Evolutionary conservation across 306 rosid genomes (phyloP).

Genomic region (Vigna hirtella): DNA sequence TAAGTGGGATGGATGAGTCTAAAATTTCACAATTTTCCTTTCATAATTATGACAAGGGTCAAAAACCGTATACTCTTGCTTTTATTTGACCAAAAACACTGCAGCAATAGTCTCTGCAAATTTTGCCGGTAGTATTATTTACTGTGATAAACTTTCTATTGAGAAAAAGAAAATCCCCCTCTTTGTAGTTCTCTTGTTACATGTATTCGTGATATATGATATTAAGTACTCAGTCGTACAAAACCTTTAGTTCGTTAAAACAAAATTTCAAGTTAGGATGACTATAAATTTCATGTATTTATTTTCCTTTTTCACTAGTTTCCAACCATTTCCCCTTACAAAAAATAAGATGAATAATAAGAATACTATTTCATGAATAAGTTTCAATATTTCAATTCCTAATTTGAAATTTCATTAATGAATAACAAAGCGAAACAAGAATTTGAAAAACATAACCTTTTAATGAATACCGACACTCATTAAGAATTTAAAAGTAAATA

Average conservation of each 20-base stretch:
- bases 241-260: no score
- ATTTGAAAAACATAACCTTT: no score
- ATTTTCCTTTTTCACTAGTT: no score
- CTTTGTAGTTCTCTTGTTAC: not conserved
- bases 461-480: not conserved
- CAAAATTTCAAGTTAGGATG: no score
- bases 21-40: slow-evolving; percentile 17
- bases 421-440: no score
- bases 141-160: slow-evolving; percentile 1
- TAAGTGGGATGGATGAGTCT: slow-evolving; percentile 38
- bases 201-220: not conserved
- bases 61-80: not conserved
- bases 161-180: not conserved
- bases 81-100: slow-evolving; percentile 27
- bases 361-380: no score
- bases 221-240: not conserved
- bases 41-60: slow-evolving; percentile 37
- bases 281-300: no score
- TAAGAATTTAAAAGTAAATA: not conserved
- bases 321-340: no score
- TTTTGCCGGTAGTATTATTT: slow-evolving; percentile 32
- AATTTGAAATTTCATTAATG: not conserved
- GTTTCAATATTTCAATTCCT: not conserved
- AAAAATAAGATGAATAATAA: no score
- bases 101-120: slow-evolving; percentile 24